Conservation (phyloP, 2,329 filamentous ascomycete genomes). For the Aureobasidium pullulans region DNA sequence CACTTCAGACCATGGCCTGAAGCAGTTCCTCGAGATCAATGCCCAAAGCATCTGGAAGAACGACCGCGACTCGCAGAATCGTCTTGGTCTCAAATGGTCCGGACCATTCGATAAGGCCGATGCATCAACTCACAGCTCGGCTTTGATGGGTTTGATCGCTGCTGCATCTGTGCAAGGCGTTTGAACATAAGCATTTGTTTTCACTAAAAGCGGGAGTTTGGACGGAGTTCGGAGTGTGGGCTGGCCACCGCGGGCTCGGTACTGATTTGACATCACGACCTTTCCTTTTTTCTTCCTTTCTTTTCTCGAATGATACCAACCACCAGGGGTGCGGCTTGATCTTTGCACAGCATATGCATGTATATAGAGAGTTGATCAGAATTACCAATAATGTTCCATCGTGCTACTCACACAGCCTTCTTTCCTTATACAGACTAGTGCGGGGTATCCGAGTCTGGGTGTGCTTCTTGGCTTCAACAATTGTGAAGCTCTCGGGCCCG, state of each 20-base stretch:
- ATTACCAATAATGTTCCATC: neutral
- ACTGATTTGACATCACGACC: neutral
- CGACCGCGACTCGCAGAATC: constrained; percentile 44
- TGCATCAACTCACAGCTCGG: constrained; percentile 57
- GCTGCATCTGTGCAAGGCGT: constrained; percentile 30
- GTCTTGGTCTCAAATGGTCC: constrained; percentile 52
- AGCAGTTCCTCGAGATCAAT: constrained; percentile 50
- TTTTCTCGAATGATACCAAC: constrained; percentile 1
- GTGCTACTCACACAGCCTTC: neutral
- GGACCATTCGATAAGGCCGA: constrained; percentile 48
- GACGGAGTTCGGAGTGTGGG: neutral
- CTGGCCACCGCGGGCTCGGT: neutral
- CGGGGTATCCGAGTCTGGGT: neutral
- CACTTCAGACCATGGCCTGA: constrained; percentile 43
- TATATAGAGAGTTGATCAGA: neutral
- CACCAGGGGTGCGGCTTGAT: neutral
- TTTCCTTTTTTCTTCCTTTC: neutral
- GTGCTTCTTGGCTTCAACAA: neutral
- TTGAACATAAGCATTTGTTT: neutral
- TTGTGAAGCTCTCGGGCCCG: neutral
- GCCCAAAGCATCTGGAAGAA: constrained; percentile 58
- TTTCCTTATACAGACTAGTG: neutral
- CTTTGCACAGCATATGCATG: neutral
- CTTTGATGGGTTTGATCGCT: constrained; percentile 60
- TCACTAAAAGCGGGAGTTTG: neutral